Conservation (phyloP, 208 protist species). For the Wallacemonas rigidus region DNA sequence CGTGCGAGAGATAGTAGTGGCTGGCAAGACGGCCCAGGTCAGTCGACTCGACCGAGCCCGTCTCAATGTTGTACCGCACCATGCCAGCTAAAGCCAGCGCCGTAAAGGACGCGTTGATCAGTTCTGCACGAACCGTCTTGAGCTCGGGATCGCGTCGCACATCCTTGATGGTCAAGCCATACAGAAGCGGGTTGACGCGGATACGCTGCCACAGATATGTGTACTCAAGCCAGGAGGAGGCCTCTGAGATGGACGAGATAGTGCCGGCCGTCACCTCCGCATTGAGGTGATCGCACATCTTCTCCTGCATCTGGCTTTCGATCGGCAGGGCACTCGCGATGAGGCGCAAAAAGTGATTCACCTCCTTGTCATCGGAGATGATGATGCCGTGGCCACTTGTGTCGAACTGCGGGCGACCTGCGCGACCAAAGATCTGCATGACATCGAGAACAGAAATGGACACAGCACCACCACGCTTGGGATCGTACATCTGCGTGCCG, state of each 20-base stretch:
- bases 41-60: slow-evolving; percentile 94
- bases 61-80: slow-evolving; percentile 97
- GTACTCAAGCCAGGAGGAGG: slow-evolving; percentile 96
- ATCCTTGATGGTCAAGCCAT: slow-evolving; percentile 94
- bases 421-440: slow-evolving; percentile 99
- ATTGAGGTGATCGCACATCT: slow-evolving; percentile 98
- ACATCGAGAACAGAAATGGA: slow-evolving; percentile 99
- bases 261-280: slow-evolving; percentile 98
- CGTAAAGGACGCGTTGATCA: slow-evolving; percentile 95
- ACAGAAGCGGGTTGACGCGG: slow-evolving; percentile 95
- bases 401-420: slow-evolving; percentile 99
- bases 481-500: slow-evolving; percentile 95
- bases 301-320: slow-evolving; percentile 93
- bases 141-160: slow-evolving; percentile 92
- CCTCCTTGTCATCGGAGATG: slow-evolving; percentile 97
- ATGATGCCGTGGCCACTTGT: slow-evolving; percentile 97
- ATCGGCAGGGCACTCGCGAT: slow-evolving; percentile 96
- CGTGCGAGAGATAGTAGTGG: slow-evolving; percentile 98
- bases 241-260: slow-evolving; percentile 96
- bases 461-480: slow-evolving; percentile 93
- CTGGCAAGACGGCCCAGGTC: slow-evolving; percentile 96
- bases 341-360: slow-evolving; percentile 95
- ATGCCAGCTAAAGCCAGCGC: slow-evolving; percentile 94
- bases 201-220: slow-evolving; percentile 98
- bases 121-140: slow-evolving; percentile 87